Percentiles rank a stretch among this genome's conserved stretches.
phyloP scores from a whole-genome alignment of 148 eudicot genomes.

The Vaccinium vitisidaea region DNA sequence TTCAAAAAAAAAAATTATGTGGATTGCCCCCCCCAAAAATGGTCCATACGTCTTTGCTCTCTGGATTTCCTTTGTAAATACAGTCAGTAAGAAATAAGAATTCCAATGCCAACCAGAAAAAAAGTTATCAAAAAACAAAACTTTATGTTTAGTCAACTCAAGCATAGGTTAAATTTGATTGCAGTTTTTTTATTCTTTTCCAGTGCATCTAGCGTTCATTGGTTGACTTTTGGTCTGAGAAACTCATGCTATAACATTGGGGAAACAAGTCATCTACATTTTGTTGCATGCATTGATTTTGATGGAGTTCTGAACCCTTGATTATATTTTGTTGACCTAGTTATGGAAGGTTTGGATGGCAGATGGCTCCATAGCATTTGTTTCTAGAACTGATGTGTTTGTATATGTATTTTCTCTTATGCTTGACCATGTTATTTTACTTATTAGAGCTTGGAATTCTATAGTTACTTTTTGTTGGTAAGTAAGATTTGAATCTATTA shows the following conservation, averaged over 20 bases:
- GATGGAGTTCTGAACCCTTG: neutral
- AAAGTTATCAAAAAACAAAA: neutral
- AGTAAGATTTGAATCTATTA: neutral
- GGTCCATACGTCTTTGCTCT: neutral
- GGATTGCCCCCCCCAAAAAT: neutral
- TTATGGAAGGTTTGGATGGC: neutral
- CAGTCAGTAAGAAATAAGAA: neutral
- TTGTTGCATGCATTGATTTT: neutral
- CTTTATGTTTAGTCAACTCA: neutral
- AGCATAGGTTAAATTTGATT: neutral
- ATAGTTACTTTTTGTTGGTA: neutral
- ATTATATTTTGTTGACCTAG: neutral
- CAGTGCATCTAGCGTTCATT: neutral
- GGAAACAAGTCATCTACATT: neutral
- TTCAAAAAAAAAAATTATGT: neutral
- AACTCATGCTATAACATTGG: neutral
- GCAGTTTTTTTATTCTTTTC: neutral
- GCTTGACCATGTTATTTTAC: neutral
- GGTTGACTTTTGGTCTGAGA: conserved; percentile 3
- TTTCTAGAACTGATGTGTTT: neutral
- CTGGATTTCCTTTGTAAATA: neutral
- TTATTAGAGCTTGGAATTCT: neutral
- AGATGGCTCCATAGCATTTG: neutral
- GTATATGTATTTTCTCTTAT: neutral
- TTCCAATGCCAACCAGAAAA: neutral